Evolutionary conservation across 139 green algal species (phyloP), one percentile per base, ranked within the genome.

Genomic region (Chlamydomonas sphaeroides): DNA sequence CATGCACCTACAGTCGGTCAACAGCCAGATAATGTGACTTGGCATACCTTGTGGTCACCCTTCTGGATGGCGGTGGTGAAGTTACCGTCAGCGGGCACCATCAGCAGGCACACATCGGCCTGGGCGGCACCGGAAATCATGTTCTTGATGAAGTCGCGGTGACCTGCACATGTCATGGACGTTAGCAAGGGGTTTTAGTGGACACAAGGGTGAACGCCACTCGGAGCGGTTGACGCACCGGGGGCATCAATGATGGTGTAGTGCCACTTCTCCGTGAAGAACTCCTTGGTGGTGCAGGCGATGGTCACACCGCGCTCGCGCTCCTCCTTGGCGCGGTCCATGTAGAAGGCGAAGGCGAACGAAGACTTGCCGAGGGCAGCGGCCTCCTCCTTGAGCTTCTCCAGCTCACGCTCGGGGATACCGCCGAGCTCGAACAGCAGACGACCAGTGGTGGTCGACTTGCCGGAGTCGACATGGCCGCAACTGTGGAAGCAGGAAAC

Each of bases 81-180:
- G 95, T 97, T 97, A 94, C 96, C 94, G 80, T 98, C 75, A 84
- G 93, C 92, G 89, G 93, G 88, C 85, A 93, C 91, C 88, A 98
- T 97, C 48, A 98, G 94, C 86, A 98, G 79, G 93, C 94, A 93
- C 90, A 97, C 92, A 86, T 97, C 94, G 72, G 96, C 96, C 95
- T 99, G 96, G 81, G 92, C 92, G 84, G 96, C 95, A 82, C 97
- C 97, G 74, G 97, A 98, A 91, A 99, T 99, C 97, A 99, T 99
- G 94, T 99, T 99, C 96, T 99, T 99, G 92, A 99, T 99, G 94
- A 99, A 99, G 90, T 99, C 97, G 63, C 97, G 88, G 91, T 99
- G 97, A 84, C 97, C 95, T 94, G 87, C n/a, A n/a, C n/a, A n/a
- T n/a, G n/a, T n/a, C n/a, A n/a, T n/a, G n/a, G n/a, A n/a, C n/a